phyloP scores from a whole-genome alignment of 805 yeast species.

The Candida tallmaniae region DNA sequence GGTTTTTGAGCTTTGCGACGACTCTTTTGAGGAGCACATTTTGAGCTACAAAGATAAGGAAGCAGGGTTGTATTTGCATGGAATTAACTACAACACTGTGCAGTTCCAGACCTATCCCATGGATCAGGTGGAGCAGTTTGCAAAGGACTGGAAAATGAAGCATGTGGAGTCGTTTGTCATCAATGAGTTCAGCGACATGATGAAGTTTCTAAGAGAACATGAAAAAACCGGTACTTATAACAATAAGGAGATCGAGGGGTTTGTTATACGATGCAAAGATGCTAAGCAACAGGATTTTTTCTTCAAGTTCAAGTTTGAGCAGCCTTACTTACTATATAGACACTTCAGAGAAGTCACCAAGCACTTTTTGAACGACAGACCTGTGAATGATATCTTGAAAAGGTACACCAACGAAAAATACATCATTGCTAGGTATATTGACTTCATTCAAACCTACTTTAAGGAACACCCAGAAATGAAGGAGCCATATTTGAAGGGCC shows the following conservation, averaged over 20 bases:
- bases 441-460: slow-evolving; percentile 58
- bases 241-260: slow-evolving; percentile 82
- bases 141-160: slow-evolving; percentile 64
- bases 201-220: slow-evolving; percentile 49
- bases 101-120: slow-evolving; percentile 63
- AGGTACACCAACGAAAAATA: slow-evolving; percentile 50
- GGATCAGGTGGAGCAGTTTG: slow-evolving; percentile 56
- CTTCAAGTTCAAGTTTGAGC: slow-evolving; percentile 92
- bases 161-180: slow-evolving; percentile 45
- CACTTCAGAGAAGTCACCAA: slow-evolving; percentile 84
- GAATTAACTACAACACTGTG: slow-evolving; percentile 67
- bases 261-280: slow-evolving; percentile 69
- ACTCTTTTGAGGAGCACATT: slow-evolving; percentile 89
- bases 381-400: slow-evolving; percentile 25
- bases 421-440: slow-evolving; percentile 63
- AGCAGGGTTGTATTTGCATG: slow-evolving; percentile 88
- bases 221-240: slow-evolving; percentile 67
- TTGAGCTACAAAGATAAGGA: slow-evolving; percentile 60
- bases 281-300: slow-evolving; percentile 47
- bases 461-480: slow-evolving; percentile 43
- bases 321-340: slow-evolving; percentile 88
- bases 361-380: slow-evolving; percentile 37
- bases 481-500: slow-evolving; percentile 47
- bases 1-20: slow-evolving; percentile 91
- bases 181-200: slow-evolving; percentile 37